Evolutionary conservation across 768 basidiomycete species (phyloP).

Genomic region (Cystofilobasidium capitatum): DNA sequence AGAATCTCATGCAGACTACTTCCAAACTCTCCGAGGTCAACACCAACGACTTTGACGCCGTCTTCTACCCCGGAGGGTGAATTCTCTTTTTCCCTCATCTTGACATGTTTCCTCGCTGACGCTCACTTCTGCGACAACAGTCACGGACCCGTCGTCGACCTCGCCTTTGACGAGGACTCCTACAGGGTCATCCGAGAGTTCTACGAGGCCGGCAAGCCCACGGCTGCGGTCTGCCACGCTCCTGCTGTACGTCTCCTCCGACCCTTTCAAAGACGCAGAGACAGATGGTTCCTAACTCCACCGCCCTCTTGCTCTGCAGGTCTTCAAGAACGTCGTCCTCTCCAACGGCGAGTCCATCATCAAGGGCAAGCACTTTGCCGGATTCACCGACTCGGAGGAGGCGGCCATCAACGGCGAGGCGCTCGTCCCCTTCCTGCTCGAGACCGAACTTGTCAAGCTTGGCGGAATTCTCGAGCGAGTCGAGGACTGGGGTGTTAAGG

Average conservation of each 20-base stretch:
- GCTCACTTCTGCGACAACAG: no score
- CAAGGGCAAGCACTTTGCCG: no score
- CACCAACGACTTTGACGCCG: constrained; percentile 58
- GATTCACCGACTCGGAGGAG: no score
- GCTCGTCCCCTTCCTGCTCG: constrained; percentile 63
- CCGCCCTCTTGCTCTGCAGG: no score
- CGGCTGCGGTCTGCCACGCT: constrained; percentile 72
- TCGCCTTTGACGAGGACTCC: constrained; percentile 52
- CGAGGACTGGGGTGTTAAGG: constrained; percentile 50
- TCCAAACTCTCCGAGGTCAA: constrained; percentile 79
- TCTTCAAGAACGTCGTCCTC: constrained; percentile 27
- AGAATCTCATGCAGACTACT: constrained; percentile 73
- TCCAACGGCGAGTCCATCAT: no score
- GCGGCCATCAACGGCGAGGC: constrained; percentile 46
- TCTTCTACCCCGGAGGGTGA: constrained; percentile 69
- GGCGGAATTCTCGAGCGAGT: constrained; percentile 49
- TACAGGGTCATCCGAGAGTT: constrained; percentile 55
- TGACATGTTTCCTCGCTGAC: constrained; percentile 9
- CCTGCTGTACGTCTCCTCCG: no score
- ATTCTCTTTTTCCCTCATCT: not conserved
- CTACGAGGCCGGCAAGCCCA: constrained; percentile 57
- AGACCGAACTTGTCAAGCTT: constrained; percentile 39
- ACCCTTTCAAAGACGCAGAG: no score
- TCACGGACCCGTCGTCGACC: constrained; percentile 66
- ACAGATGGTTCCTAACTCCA: no score